Evolutionary conservation across 305 asterid species (phyloP).

Genomic region (Rubia peregrina): DNA sequence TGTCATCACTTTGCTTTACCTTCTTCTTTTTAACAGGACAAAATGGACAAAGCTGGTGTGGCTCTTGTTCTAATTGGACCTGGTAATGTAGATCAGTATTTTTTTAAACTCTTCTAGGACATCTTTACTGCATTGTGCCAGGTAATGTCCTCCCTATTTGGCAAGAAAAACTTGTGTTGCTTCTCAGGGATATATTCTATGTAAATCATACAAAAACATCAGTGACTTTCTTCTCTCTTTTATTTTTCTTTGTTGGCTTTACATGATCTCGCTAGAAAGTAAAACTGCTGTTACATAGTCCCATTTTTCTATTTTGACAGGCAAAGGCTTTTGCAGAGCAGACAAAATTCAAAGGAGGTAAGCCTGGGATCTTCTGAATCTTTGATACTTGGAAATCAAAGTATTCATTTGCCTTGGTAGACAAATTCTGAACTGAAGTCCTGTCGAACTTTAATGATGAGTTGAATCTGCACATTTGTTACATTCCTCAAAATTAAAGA

Average conservation of each 20-base stretch:
- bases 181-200: background rate
- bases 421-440: background rate
- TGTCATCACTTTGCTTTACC: background rate
- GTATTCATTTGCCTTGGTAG: background rate
- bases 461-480: background rate
- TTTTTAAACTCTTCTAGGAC: background rate
- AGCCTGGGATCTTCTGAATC: slow-evolving; percentile 18
- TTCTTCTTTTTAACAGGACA: slow-evolving; percentile 44
- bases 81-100: slow-evolving; percentile 79
- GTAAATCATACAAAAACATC: background rate
- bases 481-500: background rate
- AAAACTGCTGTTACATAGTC: background rate
- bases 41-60: slow-evolving; percentile 88
- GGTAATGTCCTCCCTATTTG: background rate
- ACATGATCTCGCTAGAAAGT: background rate
- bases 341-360: slow-evolving; percentile 86
- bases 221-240: background rate
- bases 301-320: slow-evolving; percentile 33
- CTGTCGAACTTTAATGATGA: background rate
- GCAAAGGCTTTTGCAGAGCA: slow-evolving; percentile 74
- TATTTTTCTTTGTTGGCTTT: background rate
- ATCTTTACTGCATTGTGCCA: background rate
- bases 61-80: slow-evolving; percentile 91
- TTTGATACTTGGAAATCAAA: background rate
- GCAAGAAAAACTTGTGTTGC: background rate